These are phyloP conservation scores for Neoscytalidium dimidiatum DNA, from an alignment of 2,329 filamentous ascomycete genomes.

Conservation along the genomic window DNA sequence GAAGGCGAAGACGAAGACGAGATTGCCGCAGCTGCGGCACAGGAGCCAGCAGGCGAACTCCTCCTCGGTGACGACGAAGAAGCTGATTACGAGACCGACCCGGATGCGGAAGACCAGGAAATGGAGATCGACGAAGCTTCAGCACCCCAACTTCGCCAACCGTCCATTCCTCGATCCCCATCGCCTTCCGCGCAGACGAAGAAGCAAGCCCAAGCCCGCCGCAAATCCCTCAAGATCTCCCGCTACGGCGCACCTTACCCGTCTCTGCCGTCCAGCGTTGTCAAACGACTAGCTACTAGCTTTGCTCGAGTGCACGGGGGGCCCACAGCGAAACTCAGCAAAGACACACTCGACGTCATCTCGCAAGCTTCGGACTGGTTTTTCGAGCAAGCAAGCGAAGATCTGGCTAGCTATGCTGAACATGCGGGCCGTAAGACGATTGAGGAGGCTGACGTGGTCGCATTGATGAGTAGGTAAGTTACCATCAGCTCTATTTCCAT, in stretches of 20 bases:
- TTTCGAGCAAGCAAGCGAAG: constrained; percentile 83
- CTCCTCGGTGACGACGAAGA: constrained; percentile 21
- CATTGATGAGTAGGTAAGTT: constrained; percentile 79
- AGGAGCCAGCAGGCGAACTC: constrained; percentile 23
- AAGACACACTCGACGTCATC: constrained; percentile 73
- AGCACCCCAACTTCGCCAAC: constrained; percentile 4
- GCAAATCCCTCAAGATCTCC: constrained; percentile 62
- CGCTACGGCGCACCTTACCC: constrained; percentile 75
- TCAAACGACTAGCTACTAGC: constrained; percentile 71
- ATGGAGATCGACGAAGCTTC: constrained; percentile 4
- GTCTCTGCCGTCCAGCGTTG: constrained; percentile 69
- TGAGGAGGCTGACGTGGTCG: constrained; percentile 79
- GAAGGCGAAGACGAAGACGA: constrained; percentile 24
- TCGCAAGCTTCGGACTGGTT: constrained; percentile 87
- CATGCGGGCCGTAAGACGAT: constrained; percentile 84
- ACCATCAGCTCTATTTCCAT: neutral
- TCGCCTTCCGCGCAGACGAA: neutral
- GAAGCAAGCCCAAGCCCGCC: constrained; percentile 35
- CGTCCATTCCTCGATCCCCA: neutral
- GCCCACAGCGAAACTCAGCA: constrained; percentile 68
- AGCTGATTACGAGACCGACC: constrained; percentile 24
- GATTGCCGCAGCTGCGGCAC: constrained; percentile 33
- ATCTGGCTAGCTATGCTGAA: constrained; percentile 75
- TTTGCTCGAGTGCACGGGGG: constrained; percentile 68
- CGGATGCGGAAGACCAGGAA: constrained; percentile 15